These are phyloP conservation scores for Penicillium riverlandense DNA, from an alignment of 495 filamentous ascomycete genomes.

Conservation along the genomic window DNA sequence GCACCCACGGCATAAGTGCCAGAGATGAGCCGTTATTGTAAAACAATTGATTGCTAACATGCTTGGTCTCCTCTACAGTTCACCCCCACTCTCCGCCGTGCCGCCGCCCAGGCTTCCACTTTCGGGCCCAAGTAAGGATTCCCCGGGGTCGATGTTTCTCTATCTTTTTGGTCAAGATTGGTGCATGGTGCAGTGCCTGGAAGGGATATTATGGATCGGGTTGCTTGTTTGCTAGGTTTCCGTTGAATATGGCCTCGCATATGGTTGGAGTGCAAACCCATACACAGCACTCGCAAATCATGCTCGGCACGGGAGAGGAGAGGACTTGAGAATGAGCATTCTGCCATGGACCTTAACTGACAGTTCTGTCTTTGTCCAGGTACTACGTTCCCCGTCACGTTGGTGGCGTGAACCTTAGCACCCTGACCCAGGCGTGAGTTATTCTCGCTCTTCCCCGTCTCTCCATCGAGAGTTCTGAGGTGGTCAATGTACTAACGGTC, in stretches of 20 bases:
- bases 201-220: too few relatives aligned
- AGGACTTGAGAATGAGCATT: too few relatives aligned
- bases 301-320: too few relatives aligned
- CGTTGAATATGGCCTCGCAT: too few relatives aligned
- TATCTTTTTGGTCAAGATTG: background rate
- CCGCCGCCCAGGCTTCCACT: constrained; percentile 34
- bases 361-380: constrained; percentile 21
- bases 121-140: constrained; percentile 37
- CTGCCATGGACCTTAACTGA: too few relatives aligned
- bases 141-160: constrained; percentile 2
- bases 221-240: too few relatives aligned
- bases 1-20: constrained; percentile 4
- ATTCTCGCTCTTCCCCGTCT: background rate
- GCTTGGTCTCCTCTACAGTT: constrained; percentile 18
- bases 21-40: background rate
- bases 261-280: too few relatives aligned
- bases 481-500: background rate
- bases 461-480: background rate
- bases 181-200: background rate
- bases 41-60: constrained; percentile 18
- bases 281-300: too few relatives aligned
- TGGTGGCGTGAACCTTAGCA: constrained; percentile 42
- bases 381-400: constrained; percentile 43
- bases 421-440: constrained; percentile 44
- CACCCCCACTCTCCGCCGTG: constrained; percentile 36